phyloP scores from a whole-genome alignment of 2,329 filamentous ascomycete species.

The Kalmusia sp. region DNA sequence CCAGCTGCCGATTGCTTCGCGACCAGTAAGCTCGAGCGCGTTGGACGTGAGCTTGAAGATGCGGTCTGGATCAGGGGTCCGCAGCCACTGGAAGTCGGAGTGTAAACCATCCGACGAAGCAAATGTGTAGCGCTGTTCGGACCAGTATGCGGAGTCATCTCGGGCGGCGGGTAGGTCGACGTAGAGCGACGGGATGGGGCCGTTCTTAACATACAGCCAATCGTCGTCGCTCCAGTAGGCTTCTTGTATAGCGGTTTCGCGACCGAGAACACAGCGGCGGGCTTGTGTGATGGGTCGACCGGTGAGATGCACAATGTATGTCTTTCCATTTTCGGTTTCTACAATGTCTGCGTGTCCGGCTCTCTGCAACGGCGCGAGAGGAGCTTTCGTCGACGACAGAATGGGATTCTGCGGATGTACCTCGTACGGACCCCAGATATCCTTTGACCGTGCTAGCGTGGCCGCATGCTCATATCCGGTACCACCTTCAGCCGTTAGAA shows the following conservation, averaged over 20 bases:
- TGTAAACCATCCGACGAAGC: slow-evolving; percentile 54
- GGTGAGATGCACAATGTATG: slow-evolving; percentile 43
- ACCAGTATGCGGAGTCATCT: slow-evolving; percentile 43
- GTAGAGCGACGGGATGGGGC: slow-evolving; percentile 54
- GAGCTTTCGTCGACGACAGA: slow-evolving; percentile 49
- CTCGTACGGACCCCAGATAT: slow-evolving; percentile 53
- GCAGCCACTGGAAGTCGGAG: slow-evolving; percentile 63
- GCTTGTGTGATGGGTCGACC: slow-evolving; percentile 43
- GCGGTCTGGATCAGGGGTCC: slow-evolving; percentile 57
- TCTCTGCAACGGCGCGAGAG: slow-evolving; percentile 38
- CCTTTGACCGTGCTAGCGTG: slow-evolving; percentile 47
- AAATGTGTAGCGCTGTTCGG: slow-evolving; percentile 58
- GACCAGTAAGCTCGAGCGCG: slow-evolving; percentile 61
- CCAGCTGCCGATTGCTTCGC: slow-evolving; percentile 58
- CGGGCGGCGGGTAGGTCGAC: slow-evolving; percentile 38
- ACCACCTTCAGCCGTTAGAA: slow-evolving; percentile 48
- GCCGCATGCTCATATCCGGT: slow-evolving; percentile 50
- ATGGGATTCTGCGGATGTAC: slow-evolving; percentile 50
- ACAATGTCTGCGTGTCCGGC: slow-evolving; percentile 49
- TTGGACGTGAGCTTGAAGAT: slow-evolving; percentile 56
- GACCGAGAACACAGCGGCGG: slow-evolving; percentile 44
- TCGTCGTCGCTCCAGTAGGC: slow-evolving; percentile 66
- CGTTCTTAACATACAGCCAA: slow-evolving; percentile 68
- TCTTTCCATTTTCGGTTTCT: slow-evolving; percentile 40
- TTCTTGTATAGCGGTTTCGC: slow-evolving; percentile 60